A percentile compares a stretch with the other conserved stretches of the same genome.
Conservation (phyloP, 306 rosid species). For the Phaseolus lunatus region DNA sequence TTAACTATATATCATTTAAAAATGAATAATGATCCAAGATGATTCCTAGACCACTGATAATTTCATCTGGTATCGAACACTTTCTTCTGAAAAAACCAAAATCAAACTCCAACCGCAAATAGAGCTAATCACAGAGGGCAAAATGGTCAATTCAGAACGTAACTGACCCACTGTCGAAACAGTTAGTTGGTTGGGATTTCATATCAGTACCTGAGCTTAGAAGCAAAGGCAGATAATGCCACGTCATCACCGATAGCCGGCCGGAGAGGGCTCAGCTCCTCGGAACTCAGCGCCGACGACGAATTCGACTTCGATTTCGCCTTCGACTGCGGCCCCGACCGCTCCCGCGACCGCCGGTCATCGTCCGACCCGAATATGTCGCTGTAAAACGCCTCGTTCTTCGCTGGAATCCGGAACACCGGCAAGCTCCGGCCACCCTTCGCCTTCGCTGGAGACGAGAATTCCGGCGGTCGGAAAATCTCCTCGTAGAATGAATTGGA, state of each 20-base stretch:
- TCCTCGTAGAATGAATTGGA: conserved; percentile 69
- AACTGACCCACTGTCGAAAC: conserved; percentile 34
- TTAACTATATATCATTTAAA: too few relatives aligned
- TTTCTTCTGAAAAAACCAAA: not conserved
- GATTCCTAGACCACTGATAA: too few relatives aligned
- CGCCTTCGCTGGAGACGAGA: conserved; percentile 22
- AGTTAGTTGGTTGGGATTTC: conserved; percentile 43
- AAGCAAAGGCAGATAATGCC: conserved; percentile 70
- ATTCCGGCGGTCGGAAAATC: conserved; percentile 61
- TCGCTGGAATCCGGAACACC: conserved; percentile 69
- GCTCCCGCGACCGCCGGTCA: conserved; percentile 70
- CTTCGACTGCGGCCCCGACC: conserved; percentile 69
- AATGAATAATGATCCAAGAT: too few relatives aligned
- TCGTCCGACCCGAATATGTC: conserved; percentile 77
- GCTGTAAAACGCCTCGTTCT: conserved; percentile 63
- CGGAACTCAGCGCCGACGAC: conserved; percentile 86
- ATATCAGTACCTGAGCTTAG: conserved; percentile 76
- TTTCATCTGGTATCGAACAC: too few relatives aligned
- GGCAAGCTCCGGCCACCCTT: conserved; percentile 64
- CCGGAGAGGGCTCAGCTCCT: conserved; percentile 80
- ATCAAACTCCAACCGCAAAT: not conserved
- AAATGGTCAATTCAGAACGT: conserved; percentile 46
- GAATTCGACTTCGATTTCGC: conserved; percentile 75
- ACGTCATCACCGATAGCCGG: conserved; percentile 68
- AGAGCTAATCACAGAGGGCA: conserved; percentile 26